A percentile compares a stretch with the other conserved stretches of the same genome.
These are phyloP conservation scores for Phanerochaete carnosa DNA, from an alignment of 768 basidiomycete species.

Conservation along the genomic window DNA sequence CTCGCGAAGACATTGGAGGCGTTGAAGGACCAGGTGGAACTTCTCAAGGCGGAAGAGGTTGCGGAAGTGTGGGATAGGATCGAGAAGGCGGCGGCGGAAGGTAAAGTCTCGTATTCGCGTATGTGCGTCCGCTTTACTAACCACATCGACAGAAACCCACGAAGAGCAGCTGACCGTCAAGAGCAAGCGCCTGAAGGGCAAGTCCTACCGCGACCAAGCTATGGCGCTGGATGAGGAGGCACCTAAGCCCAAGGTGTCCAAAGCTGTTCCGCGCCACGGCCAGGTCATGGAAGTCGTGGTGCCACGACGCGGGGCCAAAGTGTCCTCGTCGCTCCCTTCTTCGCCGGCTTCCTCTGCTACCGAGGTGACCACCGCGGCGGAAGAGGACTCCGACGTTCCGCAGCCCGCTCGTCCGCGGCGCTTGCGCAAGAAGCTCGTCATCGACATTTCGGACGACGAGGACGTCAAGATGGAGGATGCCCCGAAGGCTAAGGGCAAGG, in stretches of 20 bases:
- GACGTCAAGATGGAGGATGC: slow-evolving; percentile 26
- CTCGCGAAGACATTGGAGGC: slow-evolving; percentile 59
- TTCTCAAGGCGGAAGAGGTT: slow-evolving; percentile 53
- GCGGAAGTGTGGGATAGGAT: slow-evolving; percentile 58
- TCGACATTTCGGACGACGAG: slow-evolving; percentile 18
- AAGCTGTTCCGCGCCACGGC: slow-evolving; percentile 23
- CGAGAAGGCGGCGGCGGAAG: slow-evolving; percentile 50
- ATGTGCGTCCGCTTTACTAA: neutral
- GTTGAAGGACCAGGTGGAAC: slow-evolving; percentile 64
- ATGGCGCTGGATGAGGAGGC: slow-evolving; percentile 25
- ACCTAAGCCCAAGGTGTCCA: neutral
- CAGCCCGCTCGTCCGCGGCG: neutral
- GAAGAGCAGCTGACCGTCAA: slow-evolving; percentile 41
- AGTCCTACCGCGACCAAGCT: slow-evolving; percentile 62
- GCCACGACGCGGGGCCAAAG: slow-evolving; percentile 19
- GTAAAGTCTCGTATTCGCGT: slow-evolving; percentile 38
- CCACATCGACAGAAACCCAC: slow-evolving; percentile 40
- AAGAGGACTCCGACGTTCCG: slow-evolving; percentile 34
- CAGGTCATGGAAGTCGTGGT: slow-evolving; percentile 59
- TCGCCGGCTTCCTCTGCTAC: slow-evolving; percentile 28
- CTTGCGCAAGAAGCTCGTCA: neutral
- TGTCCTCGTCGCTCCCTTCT: slow-evolving; percentile 23
- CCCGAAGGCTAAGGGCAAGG: slow-evolving; percentile 28
- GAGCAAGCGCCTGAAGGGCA: slow-evolving; percentile 73
- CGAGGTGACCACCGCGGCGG: slow-evolving; percentile 27